Conservation (phyloP, 225 moss, liverwort and hornwort species). For the Physcomitrium patens region DNA sequence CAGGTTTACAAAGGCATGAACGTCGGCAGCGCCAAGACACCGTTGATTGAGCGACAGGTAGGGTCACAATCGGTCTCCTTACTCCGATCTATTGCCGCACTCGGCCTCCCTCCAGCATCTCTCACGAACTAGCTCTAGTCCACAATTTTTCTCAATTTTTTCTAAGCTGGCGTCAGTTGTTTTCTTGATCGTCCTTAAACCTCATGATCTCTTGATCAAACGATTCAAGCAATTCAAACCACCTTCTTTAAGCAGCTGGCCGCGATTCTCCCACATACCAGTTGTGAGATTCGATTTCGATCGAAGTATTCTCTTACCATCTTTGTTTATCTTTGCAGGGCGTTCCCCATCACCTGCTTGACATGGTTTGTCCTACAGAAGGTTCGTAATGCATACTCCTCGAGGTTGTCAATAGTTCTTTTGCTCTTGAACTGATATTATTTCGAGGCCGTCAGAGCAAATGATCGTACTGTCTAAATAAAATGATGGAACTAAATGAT, state of each 20-base stretch:
- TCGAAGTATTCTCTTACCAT: not conserved
- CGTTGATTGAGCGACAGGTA: constrained; percentile 50
- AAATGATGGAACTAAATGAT: not conserved
- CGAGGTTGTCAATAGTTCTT: not conserved
- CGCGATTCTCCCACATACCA: not conserved
- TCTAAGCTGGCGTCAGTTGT: not conserved
- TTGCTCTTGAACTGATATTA: not conserved
- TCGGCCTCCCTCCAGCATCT: not conserved
- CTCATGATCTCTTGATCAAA: too few species aligned
- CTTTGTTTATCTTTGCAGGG: constrained; percentile 28
- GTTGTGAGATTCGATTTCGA: not conserved
- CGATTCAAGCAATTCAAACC: too few species aligned
- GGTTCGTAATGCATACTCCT: constrained; percentile 26
- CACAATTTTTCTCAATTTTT: not conserved
- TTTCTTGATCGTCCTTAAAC: too few species aligned
- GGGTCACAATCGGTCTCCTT: not conserved
- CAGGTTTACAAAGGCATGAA: constrained; percentile 61
- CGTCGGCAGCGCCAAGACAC: constrained; percentile 64
- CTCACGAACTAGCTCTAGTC: not conserved
- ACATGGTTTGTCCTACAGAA: constrained; percentile 51
- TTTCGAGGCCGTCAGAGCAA: not conserved
- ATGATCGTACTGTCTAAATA: too few species aligned
- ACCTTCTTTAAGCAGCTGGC: too few species aligned
- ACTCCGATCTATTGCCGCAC: not conserved
- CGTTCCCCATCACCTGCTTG: constrained; percentile 56